These are phyloP conservation scores for Cytospora piceicola DNA, from an alignment of 2,329 filamentous ascomycete genomes.

Conservation along the genomic window DNA sequence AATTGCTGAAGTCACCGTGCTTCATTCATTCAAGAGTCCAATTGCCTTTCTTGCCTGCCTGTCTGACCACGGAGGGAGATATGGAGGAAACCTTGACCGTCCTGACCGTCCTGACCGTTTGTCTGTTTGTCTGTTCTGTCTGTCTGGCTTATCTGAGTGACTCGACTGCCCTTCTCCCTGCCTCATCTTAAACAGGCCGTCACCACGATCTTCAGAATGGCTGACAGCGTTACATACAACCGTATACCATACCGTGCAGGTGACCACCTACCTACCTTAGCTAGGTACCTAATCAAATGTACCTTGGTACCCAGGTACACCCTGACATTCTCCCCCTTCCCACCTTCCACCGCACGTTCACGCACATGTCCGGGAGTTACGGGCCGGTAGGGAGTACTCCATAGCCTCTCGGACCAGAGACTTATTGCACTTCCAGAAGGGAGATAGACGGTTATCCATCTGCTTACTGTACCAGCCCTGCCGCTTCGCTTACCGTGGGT, in stretches of 20 bases:
- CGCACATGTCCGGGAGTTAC: slow-evolving; percentile 1
- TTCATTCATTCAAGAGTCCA: not conserved
- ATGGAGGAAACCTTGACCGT: too few relatives aligned
- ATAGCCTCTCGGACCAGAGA: not conserved
- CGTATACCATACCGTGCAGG: too few relatives aligned
- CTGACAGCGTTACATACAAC: not conserved
- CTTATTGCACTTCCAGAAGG: not conserved
- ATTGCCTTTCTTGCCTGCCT: not conserved
- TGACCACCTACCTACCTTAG: too few relatives aligned
- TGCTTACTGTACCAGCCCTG: slow-evolving; percentile 12
- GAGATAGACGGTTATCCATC: slow-evolving; percentile 3
- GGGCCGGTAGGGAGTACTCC: not conserved
- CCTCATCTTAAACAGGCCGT: not conserved
- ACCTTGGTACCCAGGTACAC: not conserved
- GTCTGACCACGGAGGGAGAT: too few relatives aligned
- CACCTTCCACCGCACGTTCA: too few relatives aligned
- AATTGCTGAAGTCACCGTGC: not conserved
- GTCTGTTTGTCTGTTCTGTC: too few relatives aligned
- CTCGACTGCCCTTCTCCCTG: not conserved
- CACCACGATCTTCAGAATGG: slow-evolving; percentile 3
- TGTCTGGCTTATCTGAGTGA: too few relatives aligned
- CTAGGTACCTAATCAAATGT: not conserved
- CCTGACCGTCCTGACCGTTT: too few relatives aligned
- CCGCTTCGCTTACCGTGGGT: not conserved
- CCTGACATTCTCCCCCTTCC: not conserved